Evolutionary conservation across 2,329 filamentous ascomycete genomes (phyloP).

Genomic region (Ophiostoma triangulosporum): DNA sequence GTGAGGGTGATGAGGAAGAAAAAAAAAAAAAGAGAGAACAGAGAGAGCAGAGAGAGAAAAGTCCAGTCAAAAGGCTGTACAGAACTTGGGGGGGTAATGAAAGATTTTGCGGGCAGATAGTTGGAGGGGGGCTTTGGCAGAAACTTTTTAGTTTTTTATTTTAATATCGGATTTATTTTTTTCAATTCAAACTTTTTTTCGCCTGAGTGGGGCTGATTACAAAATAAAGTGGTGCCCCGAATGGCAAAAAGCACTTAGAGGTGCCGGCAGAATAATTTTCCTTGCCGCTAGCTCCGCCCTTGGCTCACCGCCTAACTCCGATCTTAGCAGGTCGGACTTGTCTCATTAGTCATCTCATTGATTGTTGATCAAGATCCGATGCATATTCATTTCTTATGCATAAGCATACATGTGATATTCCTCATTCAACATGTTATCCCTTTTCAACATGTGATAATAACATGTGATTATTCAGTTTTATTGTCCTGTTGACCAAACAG

Average conservation of each 20-base stretch:
- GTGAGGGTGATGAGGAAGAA: background rate
- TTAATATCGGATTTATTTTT: conserved; percentile 9
- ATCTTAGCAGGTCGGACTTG: no score
- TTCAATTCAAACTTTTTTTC: conserved; percentile 7
- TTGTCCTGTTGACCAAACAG: background rate
- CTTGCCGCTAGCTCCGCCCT: background rate
- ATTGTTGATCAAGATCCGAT: background rate
- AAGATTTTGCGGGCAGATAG: conserved; percentile 5
- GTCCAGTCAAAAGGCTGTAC: background rate
- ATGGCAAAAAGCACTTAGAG: background rate
- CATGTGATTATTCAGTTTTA: no score
- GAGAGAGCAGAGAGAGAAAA: conserved; percentile 1
- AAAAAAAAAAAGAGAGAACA: background rate
- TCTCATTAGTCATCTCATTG: no score
- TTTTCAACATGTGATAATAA: no score
- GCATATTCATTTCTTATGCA: no score
- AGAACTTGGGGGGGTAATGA: background rate
- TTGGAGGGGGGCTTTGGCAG: conserved; percentile 4
- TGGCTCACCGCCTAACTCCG: background rate
- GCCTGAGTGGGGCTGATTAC: conserved; percentile 10
- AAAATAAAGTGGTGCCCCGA: conserved; percentile 4
- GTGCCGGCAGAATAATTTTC: conserved; percentile 11
- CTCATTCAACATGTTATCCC: no score
- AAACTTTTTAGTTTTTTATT: conserved; percentile 8
- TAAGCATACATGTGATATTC: no score